Percentiles rank a stretch among this genome's conserved stretches.
Conservation (phyloP, 805 yeast species). For the Kodamaea lidongshanica region DNA sequence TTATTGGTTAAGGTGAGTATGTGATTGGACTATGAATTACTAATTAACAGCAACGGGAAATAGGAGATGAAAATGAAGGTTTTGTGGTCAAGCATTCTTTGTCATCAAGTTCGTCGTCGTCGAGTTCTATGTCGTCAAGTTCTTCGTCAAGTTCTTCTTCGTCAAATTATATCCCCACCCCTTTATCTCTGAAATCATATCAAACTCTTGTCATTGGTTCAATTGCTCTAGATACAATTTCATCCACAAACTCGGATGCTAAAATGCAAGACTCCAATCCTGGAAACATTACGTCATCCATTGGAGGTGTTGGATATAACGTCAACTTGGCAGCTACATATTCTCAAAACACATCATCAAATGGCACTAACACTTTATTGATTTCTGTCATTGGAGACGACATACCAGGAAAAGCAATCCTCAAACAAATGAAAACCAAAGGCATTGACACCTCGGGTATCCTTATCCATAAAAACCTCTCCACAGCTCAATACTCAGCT, state of each 20-base stretch:
- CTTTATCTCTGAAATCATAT: too few species aligned
- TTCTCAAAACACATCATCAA: slow-evolving; percentile 7
- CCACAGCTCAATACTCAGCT: slow-evolving; percentile 71
- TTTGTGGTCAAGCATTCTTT: slow-evolving; percentile 1
- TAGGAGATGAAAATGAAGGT: neutral
- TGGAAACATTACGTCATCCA: slow-evolving; percentile 46
- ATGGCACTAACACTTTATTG: slow-evolving; percentile 30
- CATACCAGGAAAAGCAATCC: slow-evolving; percentile 40
- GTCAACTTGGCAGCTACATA: slow-evolving; percentile 59
- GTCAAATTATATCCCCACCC: too few species aligned
- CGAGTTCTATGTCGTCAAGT: too few species aligned
- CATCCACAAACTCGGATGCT: slow-evolving; percentile 31
- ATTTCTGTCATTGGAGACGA: slow-evolving; percentile 63
- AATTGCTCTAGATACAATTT: slow-evolving; percentile 67
- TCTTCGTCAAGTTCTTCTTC: too few species aligned
- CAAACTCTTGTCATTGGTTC: slow-evolving; percentile 55
- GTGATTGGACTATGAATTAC: slow-evolving; percentile 3
- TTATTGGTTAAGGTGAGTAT: slow-evolving; percentile 32
- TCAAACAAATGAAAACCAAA: slow-evolving; percentile 18
- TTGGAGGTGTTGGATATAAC: slow-evolving; percentile 86
- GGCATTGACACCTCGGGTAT: slow-evolving; percentile 39
- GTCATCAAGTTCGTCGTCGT: too few species aligned
- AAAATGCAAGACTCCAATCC: slow-evolving; percentile 65
- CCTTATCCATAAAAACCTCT: slow-evolving; percentile 11
- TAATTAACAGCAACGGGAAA: slow-evolving; percentile 4